Conservation (phyloP, 805 yeast genomes). For the Zygosaccharomyces pseudorouxii region DNA sequence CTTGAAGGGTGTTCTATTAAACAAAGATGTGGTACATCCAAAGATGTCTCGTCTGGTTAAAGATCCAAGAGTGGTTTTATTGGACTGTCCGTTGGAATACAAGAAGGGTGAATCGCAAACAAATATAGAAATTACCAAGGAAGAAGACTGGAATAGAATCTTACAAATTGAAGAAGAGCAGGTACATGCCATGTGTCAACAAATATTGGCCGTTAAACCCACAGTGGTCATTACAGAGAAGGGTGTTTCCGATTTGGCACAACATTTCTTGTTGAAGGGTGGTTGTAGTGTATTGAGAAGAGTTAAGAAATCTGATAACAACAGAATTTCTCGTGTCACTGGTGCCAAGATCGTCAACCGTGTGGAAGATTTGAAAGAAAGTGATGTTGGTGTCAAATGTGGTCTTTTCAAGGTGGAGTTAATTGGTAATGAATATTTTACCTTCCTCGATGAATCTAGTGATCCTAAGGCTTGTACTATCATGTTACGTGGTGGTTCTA, state of each 20-base stretch:
- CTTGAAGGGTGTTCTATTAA: slow-evolving; percentile 84
- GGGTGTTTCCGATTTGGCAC: slow-evolving; percentile 97
- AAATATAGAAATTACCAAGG: slow-evolving; percentile 93
- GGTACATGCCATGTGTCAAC: slow-evolving; percentile 80
- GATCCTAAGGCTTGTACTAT: slow-evolving; percentile 93
- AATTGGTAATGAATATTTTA: slow-evolving; percentile 95
- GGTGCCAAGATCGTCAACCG: slow-evolving; percentile 97
- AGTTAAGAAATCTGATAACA: slow-evolving; percentile 91
- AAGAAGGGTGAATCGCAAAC: slow-evolving; percentile 99
- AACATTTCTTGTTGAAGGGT: slow-evolving; percentile 89
- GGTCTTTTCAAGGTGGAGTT: slow-evolving; percentile 89
- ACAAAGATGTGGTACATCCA: slow-evolving; percentile 98
- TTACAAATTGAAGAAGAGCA: slow-evolving; percentile 98
- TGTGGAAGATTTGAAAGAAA: slow-evolving; percentile 86
- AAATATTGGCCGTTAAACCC: slow-evolving; percentile 78
- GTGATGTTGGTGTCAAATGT: slow-evolving; percentile 85
- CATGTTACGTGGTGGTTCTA: slow-evolving; percentile 90
- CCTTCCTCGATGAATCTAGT: slow-evolving; percentile 73
- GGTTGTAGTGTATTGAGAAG: slow-evolving; percentile 91
- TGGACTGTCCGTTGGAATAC: slow-evolving; percentile 96
- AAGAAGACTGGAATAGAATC: slow-evolving; percentile 93
- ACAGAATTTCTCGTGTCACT: slow-evolving; percentile 93
- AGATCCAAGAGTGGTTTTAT: slow-evolving; percentile 80
- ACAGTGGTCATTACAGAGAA: slow-evolving; percentile 95
- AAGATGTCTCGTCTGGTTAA: slow-evolving; percentile 88